Conservation (phyloP, 768 basidiomycete genomes). For the Filobasidium wieringae region DNA sequence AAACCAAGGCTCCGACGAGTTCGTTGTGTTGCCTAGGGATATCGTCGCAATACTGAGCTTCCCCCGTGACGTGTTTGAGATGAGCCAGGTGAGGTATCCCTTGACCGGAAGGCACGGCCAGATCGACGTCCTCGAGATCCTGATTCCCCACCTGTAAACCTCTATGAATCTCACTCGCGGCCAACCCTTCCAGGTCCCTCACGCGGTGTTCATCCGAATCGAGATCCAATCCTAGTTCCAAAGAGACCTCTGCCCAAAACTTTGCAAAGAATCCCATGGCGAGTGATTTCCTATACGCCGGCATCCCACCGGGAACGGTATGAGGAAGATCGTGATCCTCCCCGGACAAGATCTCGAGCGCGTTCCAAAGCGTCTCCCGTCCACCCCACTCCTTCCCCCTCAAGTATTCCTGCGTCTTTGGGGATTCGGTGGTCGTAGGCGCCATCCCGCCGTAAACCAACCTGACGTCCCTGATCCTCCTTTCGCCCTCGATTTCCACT, state of each 20-base stretch:
- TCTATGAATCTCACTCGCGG: conserved; percentile 18
- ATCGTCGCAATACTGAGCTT: conserved; percentile 25
- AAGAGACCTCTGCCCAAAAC: conserved; percentile 21
- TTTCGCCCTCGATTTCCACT: not conserved
- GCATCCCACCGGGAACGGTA: conserved; percentile 28
- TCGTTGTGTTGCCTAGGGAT: conserved; percentile 20
- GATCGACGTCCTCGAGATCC: conserved; percentile 25
- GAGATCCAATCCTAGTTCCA: conserved; percentile 8
- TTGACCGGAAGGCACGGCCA: conserved; percentile 19
- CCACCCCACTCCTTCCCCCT: conserved; percentile 13
- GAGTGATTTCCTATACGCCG: conserved; percentile 22
- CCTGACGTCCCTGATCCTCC: conserved; percentile 6
- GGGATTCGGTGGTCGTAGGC: conserved; percentile 19
- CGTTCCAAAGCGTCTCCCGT: conserved; percentile 15
- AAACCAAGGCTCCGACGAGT: conserved; percentile 20
- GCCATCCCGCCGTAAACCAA: conserved; percentile 30
- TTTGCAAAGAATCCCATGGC: conserved; percentile 25
- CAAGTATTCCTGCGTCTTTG: conserved; percentile 16
- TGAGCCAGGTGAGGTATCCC: conserved; percentile 19
- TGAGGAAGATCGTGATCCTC: conserved; percentile 19
- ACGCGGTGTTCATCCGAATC: not conserved
- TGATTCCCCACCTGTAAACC: conserved; percentile 9
- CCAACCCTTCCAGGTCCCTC: conserved; percentile 4
- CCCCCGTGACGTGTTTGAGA: conserved; percentile 25
- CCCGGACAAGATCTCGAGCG: conserved; percentile 16